Conservation (phyloP, 148 eudicot species). For the Rhododendron molle region DNA sequence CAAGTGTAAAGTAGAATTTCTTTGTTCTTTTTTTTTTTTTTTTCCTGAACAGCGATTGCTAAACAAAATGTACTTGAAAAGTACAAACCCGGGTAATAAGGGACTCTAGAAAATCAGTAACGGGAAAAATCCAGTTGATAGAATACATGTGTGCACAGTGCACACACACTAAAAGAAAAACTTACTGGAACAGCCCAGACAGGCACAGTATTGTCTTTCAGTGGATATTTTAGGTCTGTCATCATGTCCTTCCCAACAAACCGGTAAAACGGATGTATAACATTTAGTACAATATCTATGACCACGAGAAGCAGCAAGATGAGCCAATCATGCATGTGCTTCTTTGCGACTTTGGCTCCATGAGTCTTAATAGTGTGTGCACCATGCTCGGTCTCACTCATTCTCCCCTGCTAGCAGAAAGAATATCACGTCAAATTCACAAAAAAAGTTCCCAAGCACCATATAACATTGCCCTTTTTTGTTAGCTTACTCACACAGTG, state of each 20-base stretch:
- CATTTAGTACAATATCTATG: constrained; percentile 35
- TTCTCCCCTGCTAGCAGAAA: not conserved
- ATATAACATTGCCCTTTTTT: not conserved
- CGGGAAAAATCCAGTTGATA: not conserved
- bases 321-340: constrained; percentile 73
- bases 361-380: constrained; percentile 50
- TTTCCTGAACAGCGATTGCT: not conserved
- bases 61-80: not conserved
- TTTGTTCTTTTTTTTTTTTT: no score
- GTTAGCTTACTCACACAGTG: not conserved
- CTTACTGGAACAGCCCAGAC: constrained; percentile 79
- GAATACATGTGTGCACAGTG: not conserved
- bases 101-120: not conserved
- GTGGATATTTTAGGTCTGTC: constrained; percentile 66
- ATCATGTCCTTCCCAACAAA: constrained; percentile 80
- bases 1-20: not conserved
- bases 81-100: not conserved
- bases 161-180: not conserved
- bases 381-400: constrained; percentile 29
- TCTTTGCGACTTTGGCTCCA: constrained; percentile 52
- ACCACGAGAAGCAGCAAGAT: constrained; percentile 47
- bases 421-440: not conserved
- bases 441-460: not conserved
- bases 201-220: constrained; percentile 64
- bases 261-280: constrained; percentile 66